phyloP scores from a whole-genome alignment of 176 grass and related monocot species.

The Oryza officinalis region DNA sequence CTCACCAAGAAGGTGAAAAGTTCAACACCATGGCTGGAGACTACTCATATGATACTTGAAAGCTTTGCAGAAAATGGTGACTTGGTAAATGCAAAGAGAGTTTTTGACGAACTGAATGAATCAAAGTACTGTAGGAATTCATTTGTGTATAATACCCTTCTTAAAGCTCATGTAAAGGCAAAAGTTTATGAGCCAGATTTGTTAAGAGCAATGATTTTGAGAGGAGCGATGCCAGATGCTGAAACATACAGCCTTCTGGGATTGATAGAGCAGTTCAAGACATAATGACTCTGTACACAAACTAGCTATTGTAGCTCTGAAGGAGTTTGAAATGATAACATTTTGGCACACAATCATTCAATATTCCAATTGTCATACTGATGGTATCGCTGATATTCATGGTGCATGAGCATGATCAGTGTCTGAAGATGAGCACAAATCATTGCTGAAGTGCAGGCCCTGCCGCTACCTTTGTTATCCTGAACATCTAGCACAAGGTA shows the following conservation, averaged over 20 bases:
- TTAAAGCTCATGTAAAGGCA: slow-evolving; percentile 84
- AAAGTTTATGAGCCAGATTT: slow-evolving; percentile 85
- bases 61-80: slow-evolving; percentile 70
- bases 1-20: slow-evolving; percentile 60
- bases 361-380: not conserved
- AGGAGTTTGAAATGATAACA: slow-evolving; percentile 4
- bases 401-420: not conserved
- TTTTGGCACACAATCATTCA: slow-evolving; percentile 5
- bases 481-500: slow-evolving; percentile 7
- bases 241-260: slow-evolving; percentile 81
- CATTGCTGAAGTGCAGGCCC: not conserved
- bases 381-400: not conserved
- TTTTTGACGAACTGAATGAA: slow-evolving; percentile 80
- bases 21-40: slow-evolving; percentile 95
- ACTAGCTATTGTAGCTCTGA: not conserved
- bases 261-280: slow-evolving; percentile 74
- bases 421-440: not conserved
- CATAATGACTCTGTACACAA: slow-evolving; percentile 22
- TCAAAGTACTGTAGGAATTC: slow-evolving; percentile 80
- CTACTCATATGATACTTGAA: slow-evolving; percentile 76
- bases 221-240: slow-evolving; percentile 74
- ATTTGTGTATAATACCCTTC: slow-evolving; percentile 82
- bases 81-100: slow-evolving; percentile 66
- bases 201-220: slow-evolving; percentile 78
- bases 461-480: not conserved